Evolutionary conservation across 2,329 filamentous ascomycete genomes (phyloP), one percentile per base, ranked within the genome.

Genomic region (Fusarium coffeatum): DNA sequence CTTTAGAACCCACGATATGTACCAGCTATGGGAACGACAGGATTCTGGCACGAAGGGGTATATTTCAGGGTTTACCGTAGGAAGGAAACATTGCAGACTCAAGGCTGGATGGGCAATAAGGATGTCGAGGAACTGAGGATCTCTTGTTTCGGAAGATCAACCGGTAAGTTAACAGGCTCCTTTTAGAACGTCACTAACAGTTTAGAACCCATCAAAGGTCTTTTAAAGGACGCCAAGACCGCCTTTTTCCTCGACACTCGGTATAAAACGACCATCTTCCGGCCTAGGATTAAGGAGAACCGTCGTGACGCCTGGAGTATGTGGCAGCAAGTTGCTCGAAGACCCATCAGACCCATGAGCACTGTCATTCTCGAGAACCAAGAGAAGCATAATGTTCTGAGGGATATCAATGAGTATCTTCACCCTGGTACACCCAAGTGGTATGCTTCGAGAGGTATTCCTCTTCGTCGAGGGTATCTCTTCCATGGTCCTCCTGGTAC

Each of bases 341-440:
- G 92, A 3, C 91, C 92, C 0, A 88, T 90, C 9, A 83, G 92
- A 18, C 90, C 90, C 1, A 91, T 95, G 83, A 84, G 86, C 51
- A 95, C 92, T 0, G 92, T 97, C 2, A 89, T 94, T 4, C 84
- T 96, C 7, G 91, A 93, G 67, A 81, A 85, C 11, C 78, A 84
- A 47, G 87, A 92, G 74, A 95, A 94, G 78, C 81, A 85, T 3
- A 83, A 85, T 32, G 84, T 95, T 6, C 80, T 94, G 12, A 82
- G 82, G 27, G 93, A 96, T 72, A 90, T 95, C 74, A 92, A 92
- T 70, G 92, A 94, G 72, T 95, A 93, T 68, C 83, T 96, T 0
- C 88, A 93, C 56, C 91, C 92, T 0, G 82, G 84, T 1, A 92
- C 89, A 1, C 87, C 89, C 2, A 83, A 85, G 12, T 95, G 92